A percentile compares a stretch with the other conserved stretches of the same genome.
phyloP scores from a whole-genome alignment of 2,329 filamentous ascomycete species.

The Colletotrichum godetiae region DNA sequence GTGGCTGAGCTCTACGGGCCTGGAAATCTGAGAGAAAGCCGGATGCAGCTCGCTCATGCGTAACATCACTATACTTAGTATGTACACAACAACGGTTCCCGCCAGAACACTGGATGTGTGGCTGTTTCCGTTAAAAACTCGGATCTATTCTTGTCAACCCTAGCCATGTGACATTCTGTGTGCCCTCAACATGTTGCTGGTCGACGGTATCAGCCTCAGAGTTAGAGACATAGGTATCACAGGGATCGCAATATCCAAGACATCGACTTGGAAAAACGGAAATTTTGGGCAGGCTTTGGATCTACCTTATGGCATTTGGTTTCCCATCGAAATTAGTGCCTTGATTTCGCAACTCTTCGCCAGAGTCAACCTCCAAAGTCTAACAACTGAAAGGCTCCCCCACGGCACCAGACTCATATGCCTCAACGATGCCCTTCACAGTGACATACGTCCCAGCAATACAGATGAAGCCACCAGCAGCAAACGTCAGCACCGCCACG shows the following conservation, averaged over 20 bases:
- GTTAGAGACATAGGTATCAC: too few relatives aligned
- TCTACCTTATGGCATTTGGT: neutral
- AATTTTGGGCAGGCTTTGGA: neutral
- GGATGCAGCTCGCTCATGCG: neutral
- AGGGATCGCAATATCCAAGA: neutral
- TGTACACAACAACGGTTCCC: neutral
- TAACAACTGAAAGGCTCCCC: slow-evolving; percentile 27
- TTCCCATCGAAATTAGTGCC: neutral
- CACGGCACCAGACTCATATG: slow-evolving; percentile 34
- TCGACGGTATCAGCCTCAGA: neutral
- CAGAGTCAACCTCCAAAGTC: neutral
- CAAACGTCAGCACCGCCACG: slow-evolving; percentile 53
- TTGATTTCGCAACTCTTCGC: neutral
- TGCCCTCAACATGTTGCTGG: neutral
- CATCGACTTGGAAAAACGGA: neutral
- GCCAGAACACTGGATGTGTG: neutral
- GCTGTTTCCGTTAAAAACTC: neutral
- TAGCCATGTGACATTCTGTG: neutral
- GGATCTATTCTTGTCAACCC: neutral
- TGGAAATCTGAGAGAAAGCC: neutral
- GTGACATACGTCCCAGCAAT: slow-evolving; percentile 62
- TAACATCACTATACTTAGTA: neutral
- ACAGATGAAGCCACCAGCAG: slow-evolving; percentile 60
- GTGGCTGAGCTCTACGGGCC: neutral
- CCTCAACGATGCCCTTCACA: slow-evolving; percentile 46